Conservation (phyloP, 257 asterid species). For the Pogostemon cablin region DNA sequence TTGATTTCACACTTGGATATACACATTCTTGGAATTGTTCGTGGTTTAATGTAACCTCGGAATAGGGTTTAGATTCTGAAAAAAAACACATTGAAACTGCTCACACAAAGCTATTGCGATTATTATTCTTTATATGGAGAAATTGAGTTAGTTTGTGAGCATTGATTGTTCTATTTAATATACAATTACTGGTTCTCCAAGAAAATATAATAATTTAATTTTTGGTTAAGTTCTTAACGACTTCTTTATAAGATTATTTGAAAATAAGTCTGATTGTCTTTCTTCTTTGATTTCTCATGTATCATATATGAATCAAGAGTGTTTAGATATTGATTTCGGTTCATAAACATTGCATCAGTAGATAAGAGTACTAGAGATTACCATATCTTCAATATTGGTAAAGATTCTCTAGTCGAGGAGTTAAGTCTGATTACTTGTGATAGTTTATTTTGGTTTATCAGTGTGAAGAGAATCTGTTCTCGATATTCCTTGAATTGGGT, state of each 20-base stretch:
- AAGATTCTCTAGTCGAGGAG: background rate
- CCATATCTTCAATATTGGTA: background rate
- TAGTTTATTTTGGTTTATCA: background rate
- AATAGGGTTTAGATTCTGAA: background rate
- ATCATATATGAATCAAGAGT: slow-evolving; percentile 2
- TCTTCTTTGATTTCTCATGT: background rate
- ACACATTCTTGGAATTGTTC: background rate
- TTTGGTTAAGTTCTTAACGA: background rate
- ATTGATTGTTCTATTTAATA: background rate
- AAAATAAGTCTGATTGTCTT: background rate
- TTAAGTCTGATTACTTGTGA: background rate
- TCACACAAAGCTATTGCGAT: background rate
- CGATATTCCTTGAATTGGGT: no score
- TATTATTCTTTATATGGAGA: background rate
- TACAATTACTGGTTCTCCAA: background rate
- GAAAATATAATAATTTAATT: background rate
- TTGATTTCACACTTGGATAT: background rate
- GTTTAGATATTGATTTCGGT: background rate
- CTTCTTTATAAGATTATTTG: no score
- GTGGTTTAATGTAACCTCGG: no score
- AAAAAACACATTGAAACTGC: background rate
- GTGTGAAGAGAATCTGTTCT: background rate
- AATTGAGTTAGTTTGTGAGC: background rate
- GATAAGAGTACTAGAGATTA: background rate
- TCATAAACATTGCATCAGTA: background rate